These are phyloP conservation scores for Dipodascus albidus DNA, from an alignment of 805 yeast genomes.

Conservation along the genomic window DNA sequence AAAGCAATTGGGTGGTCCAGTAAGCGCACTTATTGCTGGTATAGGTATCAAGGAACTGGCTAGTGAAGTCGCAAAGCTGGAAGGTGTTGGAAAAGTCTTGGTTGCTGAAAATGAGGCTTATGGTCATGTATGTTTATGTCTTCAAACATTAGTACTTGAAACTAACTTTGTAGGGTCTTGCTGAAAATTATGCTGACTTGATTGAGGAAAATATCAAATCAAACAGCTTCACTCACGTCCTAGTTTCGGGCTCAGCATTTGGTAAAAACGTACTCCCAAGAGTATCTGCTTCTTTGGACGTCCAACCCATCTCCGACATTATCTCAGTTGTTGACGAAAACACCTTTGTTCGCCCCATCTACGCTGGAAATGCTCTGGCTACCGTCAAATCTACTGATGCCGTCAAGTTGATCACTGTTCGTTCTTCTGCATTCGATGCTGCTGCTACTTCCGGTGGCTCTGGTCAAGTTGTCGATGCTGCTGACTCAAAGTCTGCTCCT, in stretches of 20 bases:
- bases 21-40: conserved; percentile 72
- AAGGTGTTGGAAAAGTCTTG: conserved; percentile 43
- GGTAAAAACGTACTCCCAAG: conserved; percentile 86
- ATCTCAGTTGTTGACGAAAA: conserved; percentile 50
- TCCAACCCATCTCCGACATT: conserved; percentile 82
- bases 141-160: not conserved
- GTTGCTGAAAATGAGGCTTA: conserved; percentile 48
- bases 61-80: conserved; percentile 40
- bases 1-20: conserved; percentile 48
- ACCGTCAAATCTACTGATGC: conserved; percentile 66
- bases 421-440: conserved; percentile 69
- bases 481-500: conserved; percentile 25
- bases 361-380: conserved; percentile 88
- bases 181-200: conserved; percentile 75
- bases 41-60: conserved; percentile 40
- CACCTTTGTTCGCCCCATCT: conserved; percentile 85
- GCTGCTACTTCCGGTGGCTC: conserved; percentile 29
- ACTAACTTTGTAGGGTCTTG: conserved; percentile 33
- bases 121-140: conserved; percentile 27
- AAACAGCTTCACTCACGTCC: conserved; percentile 51
- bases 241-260: conserved; percentile 73
- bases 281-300: conserved; percentile 71
- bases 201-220: conserved; percentile 34
- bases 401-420: conserved; percentile 59
- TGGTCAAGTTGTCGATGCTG: conserved; percentile 31